Evolutionary conservation across 306 rosid genomes (phyloP).

Genomic region (Carpinus viminea): DNA sequence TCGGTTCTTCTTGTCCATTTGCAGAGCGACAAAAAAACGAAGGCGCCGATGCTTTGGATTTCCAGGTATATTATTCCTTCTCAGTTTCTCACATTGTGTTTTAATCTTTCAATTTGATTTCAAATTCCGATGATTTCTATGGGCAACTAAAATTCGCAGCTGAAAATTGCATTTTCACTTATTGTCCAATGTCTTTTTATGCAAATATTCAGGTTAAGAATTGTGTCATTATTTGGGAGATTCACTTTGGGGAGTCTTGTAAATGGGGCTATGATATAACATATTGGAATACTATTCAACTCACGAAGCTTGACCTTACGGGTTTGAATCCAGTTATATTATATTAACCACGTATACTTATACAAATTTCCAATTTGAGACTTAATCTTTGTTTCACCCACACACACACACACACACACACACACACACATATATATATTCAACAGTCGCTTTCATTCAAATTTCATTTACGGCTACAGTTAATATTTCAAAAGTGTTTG

Average conservation of each 20-base stretch:
- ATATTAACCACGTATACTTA: too few relatives aligned
- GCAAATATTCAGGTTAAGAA: neutral
- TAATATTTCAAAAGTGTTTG: neutral
- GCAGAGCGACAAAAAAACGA: slow-evolving; percentile 66
- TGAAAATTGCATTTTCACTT: neutral
- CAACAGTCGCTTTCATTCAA: neutral
- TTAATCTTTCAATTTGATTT: neutral
- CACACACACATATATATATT: too few relatives aligned
- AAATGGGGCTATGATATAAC: too few relatives aligned
- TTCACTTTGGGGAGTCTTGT: too few relatives aligned
- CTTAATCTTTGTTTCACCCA: too few relatives aligned
- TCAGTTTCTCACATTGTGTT: neutral
- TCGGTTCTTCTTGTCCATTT: slow-evolving; percentile 8
- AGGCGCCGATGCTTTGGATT: slow-evolving; percentile 45
- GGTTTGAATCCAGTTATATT: too few relatives aligned
- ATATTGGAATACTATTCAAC: too few relatives aligned
- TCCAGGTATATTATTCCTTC: slow-evolving; percentile 41
- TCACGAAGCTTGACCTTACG: too few relatives aligned
- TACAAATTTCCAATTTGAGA: too few relatives aligned
- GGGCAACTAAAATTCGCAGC: neutral
- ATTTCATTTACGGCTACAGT: neutral
- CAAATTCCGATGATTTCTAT: neutral
- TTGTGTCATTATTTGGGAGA: neutral
- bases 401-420: too few relatives aligned
- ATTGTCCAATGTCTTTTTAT: neutral